Evolutionary conservation across 768 basidiomycete species (phyloP), one percentile per base, ranked within the genome.

Genomic region (Xerocomellus intermedius): DNA sequence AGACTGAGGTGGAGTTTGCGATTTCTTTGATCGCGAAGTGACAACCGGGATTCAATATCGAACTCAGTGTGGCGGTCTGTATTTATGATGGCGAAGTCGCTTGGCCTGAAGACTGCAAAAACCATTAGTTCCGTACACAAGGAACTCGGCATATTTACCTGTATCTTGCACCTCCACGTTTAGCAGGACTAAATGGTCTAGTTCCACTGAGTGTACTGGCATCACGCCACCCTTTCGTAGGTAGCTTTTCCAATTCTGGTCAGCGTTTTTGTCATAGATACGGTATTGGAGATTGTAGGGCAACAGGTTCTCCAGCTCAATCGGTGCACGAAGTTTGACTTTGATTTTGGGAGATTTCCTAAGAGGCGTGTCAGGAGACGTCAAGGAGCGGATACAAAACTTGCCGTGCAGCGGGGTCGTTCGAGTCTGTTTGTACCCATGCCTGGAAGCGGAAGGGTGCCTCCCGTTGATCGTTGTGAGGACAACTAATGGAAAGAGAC

Each of bases 1-100:
- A 98, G 72, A 56, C 76, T 84, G 47, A 98, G 77, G 61, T 89
- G 82, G 49, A 98, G 74, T 67, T 90, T 94, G 45, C 89, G 80
- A 50, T 85, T 87, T 37, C 77, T 75, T 49, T 80, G 73, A 70
- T 98, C 97, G 5, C 84, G 80, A 43, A 98, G 71, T 7, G 79
- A 80, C 45, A 98, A 72, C 35, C 75, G 80, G 48, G 78, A 82
- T 70, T 95, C 97, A 51, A 84, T 79, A 56, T 88, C 89, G 59
- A 94, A 93, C 71, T 94, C 94, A 4, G 94, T 89, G 51, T 91
- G 84, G 28, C 85, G 86, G 67, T 97, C 94, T 16, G 91, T 92
- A 66, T 94, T 98, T 73, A 99, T 95, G 71, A 99, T 98, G 3
- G 94, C 89, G 63, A 97, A 99, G 55, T 98, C 95, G 68, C 94